Conservation (phyloP, 805 yeast species). For the Blastobotrys terrestris region DNA sequence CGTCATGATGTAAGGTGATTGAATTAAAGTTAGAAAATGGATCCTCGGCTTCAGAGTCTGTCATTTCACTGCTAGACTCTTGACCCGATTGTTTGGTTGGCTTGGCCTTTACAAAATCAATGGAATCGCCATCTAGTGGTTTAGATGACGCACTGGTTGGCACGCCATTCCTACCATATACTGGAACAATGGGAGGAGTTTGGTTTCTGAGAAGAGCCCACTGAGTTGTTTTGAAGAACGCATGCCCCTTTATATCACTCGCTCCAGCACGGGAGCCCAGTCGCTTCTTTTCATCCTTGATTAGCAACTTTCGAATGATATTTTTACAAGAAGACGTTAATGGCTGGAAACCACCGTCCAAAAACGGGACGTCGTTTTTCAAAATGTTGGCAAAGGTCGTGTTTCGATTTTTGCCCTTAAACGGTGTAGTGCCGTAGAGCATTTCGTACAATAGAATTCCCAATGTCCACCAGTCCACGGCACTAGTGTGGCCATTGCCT, state of each 20-base stretch:
- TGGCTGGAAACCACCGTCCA: constrained; percentile 48
- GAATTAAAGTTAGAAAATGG: constrained; percentile 85
- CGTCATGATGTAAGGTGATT: constrained; percentile 75
- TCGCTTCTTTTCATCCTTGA: constrained; percentile 83
- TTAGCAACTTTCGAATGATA: constrained; percentile 71
- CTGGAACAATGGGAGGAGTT: constrained; percentile 94
- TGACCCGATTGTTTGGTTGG: constrained; percentile 14
- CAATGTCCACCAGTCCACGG: constrained; percentile 99
- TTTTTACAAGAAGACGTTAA: constrained; percentile 72
- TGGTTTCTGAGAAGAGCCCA: constrained; percentile 94
- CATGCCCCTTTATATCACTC: constrained; percentile 84
- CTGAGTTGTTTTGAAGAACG: constrained; percentile 83
- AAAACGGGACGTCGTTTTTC: constrained; percentile 76
- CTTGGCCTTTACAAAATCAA: constrained; percentile 22
- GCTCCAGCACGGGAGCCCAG: constrained; percentile 94
- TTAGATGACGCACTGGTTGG: constrained; percentile 27
- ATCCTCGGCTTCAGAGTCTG: constrained; percentile 39
- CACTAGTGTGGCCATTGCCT: constrained; percentile 95
- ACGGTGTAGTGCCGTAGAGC: constrained; percentile 94
- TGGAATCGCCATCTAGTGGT: constrained; percentile 20
- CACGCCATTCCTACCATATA: constrained; percentile 52
- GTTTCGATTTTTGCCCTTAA: constrained; percentile 84
- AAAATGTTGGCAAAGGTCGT: constrained; percentile 84
- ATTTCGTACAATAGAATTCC: constrained; percentile 91
- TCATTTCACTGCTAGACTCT: not conserved